Evolutionary conservation across 208 protist species (phyloP), one percentile per base, ranked within the genome.

Genomic region (Baffinella frigidus): DNA sequence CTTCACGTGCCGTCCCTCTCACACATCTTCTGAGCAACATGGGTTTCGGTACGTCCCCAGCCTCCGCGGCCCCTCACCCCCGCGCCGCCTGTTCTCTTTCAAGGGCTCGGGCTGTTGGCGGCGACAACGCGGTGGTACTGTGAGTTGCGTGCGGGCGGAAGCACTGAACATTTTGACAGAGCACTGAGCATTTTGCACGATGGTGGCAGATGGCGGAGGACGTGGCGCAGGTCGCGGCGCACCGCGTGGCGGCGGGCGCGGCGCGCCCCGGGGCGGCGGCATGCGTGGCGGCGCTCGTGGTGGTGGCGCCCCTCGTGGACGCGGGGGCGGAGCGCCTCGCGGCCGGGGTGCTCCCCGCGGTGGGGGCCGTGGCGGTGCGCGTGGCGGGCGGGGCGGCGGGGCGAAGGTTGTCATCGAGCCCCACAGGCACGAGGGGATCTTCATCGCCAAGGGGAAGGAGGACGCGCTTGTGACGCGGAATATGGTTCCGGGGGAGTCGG

Each of bases 391-490:
- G 68, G 96, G 96, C 74, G 97, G 96, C 20, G 98, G 97, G 67
- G 94, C 96, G 30, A 99, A 99, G 95, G 97, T 99, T 20, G 95
- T 99, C 48, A 97, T 99, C 33, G 97, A 99, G 93, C 97, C 97
- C 33, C 98, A 99, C 94, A 96, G 98, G 92, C 97, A 99, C 93
- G 96, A 96, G 62, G 99, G 99, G 39, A 97, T 99, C 11, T 99
- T 99, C 95, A 97, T 99, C 81, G 98, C 97, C 33, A 97, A 98
- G 61, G 97, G 98, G 56, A 99, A 99, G 94, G 97, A 99, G 50
- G 98, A 99, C 93, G 97, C 96, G 35, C 95, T 99, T 20, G 96
- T 98, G 36, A 99, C 99, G 3, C 94, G 97, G 10, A 99, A 99
- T 94, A 97, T 99, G 93, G 97, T 98, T 41, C 97, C 98, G 44